These are phyloP conservation scores for Astrothelium macrocarpum DNA, from an alignment of 495 filamentous ascomycete species.

Conservation along the genomic window DNA sequence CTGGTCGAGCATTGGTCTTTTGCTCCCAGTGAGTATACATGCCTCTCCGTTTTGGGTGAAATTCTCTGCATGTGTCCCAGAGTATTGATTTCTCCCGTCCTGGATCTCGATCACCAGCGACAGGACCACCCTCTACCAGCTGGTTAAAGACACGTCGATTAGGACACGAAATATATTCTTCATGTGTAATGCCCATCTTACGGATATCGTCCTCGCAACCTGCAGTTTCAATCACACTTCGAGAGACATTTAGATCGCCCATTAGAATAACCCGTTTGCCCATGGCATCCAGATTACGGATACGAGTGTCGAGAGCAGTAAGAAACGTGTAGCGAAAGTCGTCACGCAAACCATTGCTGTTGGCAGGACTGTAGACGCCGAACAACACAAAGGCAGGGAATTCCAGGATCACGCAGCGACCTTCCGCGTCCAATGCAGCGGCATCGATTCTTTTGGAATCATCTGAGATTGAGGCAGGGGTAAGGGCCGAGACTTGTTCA, in stretches of 20 bases:
- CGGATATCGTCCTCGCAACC: slow-evolving; percentile 56
- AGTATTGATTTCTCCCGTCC: slow-evolving; percentile 66
- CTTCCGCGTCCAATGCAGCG: slow-evolving; percentile 72
- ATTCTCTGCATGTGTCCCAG: slow-evolving; percentile 77
- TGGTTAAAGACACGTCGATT: slow-evolving; percentile 82
- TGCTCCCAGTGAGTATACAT: slow-evolving; percentile 98
- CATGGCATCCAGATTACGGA: slow-evolving; percentile 71
- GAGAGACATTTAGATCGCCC: slow-evolving; percentile 84
- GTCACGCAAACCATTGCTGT: slow-evolving; percentile 73
- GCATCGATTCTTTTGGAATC: slow-evolving; percentile 47
- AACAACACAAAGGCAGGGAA: slow-evolving; percentile 93
- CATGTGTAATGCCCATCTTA: slow-evolving; percentile 55
- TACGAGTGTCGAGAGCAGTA: slow-evolving; percentile 64
- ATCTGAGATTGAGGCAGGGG: not conserved
- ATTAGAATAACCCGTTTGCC: slow-evolving; percentile 77
- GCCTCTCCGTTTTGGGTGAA: slow-evolving; percentile 65
- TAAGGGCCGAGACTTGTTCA: slow-evolving; percentile 50
- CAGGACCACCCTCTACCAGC: slow-evolving; percentile 60
- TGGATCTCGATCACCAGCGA: slow-evolving; percentile 58
- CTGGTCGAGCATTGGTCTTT: slow-evolving; percentile 75
- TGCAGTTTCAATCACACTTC: slow-evolving; percentile 64
- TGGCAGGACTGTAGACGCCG: slow-evolving; percentile 82
- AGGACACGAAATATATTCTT: slow-evolving; percentile 63
- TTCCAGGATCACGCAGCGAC: slow-evolving; percentile 83
- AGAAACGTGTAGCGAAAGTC: slow-evolving; percentile 76